Base-by-base conservation (phyloP, 495 filamentous ascomycete species). In the Opeltia flavorubescens region DNA sequence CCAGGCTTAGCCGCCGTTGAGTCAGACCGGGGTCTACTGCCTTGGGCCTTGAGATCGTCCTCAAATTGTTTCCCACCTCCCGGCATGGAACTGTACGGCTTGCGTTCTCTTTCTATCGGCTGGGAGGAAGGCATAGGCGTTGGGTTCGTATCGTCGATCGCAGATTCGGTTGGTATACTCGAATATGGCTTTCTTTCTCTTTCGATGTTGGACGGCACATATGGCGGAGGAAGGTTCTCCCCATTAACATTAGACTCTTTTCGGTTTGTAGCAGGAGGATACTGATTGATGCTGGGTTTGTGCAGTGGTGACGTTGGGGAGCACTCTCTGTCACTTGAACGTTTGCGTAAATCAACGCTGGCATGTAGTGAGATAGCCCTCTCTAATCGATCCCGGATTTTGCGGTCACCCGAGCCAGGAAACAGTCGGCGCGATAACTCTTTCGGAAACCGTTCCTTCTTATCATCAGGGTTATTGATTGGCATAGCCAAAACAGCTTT, bases 391-490 rank as follows among this genome's bases (percentile, higher is more conserved):
- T 71, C 62, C 50, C 70, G 55, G 24, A 68, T 45, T 33, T 48
- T 28, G 7, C 64, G 49, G 48, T 72, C 59, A 2, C 57, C 59
- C 8, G 56, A 48, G 3, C 66, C 66, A 1, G 86, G 86, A 43
- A 94, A 78, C 4, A 91, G 66, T 21, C 78, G 70, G 29, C 86
- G 74, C 1, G 83, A 78, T 1, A 91, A 73, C 52, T 87, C 80
- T 46, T 86, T 85, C 5, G 85, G 86, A 39, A 89, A 84, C 6
- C 82, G 69, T 55, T 91, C 85, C 43, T 72, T 77, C 51, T 68
- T 75, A 49, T 84, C 72, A 50, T 87, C 82, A 3, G 77, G 72
- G 36, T 80, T 81, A 53, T 75, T 77, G 56, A 94, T 82, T 1
- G 85, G 83, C 71, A 91, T 79, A 43, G 78, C 72, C 4, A 75